Conservation (phyloP, 2,329 filamentous ascomycete species). For the Colletotrichum neosansevieriae region DNA sequence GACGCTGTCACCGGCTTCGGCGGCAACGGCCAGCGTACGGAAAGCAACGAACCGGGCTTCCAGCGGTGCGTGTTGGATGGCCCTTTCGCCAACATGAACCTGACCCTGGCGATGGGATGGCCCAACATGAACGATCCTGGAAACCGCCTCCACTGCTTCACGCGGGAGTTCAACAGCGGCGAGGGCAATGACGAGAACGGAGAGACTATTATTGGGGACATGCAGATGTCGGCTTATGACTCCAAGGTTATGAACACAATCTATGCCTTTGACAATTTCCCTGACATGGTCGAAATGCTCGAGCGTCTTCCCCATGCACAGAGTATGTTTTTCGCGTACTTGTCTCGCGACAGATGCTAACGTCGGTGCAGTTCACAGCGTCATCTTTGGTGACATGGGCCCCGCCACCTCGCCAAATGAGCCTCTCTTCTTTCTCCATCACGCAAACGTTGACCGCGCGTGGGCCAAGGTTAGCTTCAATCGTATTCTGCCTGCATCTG, state of each 20-base stretch:
- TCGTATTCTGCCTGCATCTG: too few relatives aligned
- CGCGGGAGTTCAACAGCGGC: slow-evolving; percentile 41
- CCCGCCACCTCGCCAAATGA: slow-evolving; percentile 46
- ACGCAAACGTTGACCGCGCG: slow-evolving; percentile 46
- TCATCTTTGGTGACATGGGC: slow-evolving; percentile 45
- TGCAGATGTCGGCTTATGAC: slow-evolving; percentile 39
- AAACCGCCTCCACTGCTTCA: slow-evolving; percentile 41
- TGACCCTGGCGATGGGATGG: slow-evolving; percentile 41
- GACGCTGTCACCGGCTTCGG: slow-evolving; percentile 50
- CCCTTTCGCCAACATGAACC: slow-evolving; percentile 42
- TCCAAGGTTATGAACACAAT: slow-evolving; percentile 38
- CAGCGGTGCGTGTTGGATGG: slow-evolving; percentile 44
- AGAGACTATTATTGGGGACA: slow-evolving; percentile 39
- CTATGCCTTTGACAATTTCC: slow-evolving; percentile 38
- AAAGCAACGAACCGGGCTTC: slow-evolving; percentile 32
- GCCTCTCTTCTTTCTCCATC: slow-evolving; percentile 47
- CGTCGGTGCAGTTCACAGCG: slow-evolving; percentile 29
- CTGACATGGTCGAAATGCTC: slow-evolving; percentile 38
- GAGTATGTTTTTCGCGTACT: slow-evolving; percentile 17
- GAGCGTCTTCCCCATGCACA: slow-evolving; percentile 42
- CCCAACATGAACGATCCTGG: slow-evolving; percentile 37
- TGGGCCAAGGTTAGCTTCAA: slow-evolving; percentile 41
- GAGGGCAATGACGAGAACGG: slow-evolving; percentile 36
- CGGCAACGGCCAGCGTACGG: slow-evolving; percentile 43
- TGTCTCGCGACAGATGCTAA: not conserved